Evolutionary conservation across 805 yeast genomes (phyloP).

Genomic region (Jamesozyma lodderae): DNA sequence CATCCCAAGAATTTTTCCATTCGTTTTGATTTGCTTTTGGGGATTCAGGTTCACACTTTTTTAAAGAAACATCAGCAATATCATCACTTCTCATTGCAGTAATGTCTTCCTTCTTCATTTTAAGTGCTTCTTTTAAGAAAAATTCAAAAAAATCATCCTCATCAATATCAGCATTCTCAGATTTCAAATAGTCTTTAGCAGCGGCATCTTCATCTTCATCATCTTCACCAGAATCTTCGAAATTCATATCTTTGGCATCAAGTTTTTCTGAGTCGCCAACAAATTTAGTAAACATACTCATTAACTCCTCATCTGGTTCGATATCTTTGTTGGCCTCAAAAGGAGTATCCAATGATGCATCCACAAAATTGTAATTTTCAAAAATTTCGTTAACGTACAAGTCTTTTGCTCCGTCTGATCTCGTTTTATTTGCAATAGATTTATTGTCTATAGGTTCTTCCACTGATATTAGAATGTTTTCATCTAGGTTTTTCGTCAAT

Average conservation of each 20-base stretch:
- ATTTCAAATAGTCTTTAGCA: constrained; percentile 24
- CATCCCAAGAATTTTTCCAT: too few species aligned
- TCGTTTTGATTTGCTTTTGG: too few species aligned
- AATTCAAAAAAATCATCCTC: constrained; percentile 67
- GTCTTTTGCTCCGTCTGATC: too few species aligned
- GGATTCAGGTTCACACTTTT: too few species aligned
- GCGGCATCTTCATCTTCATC: constrained; percentile 27
- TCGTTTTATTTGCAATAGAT: neutral
- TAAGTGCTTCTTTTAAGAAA: constrained; percentile 46
- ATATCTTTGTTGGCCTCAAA: constrained; percentile 1
- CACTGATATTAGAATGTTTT: neutral
- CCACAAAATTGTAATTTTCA: neutral
- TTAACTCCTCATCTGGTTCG: constrained; percentile 10
- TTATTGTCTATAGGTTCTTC: neutral
- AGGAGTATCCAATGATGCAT: neutral
- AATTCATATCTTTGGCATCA: neutral
- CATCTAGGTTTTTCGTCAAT: constrained; percentile 5
- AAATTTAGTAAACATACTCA: constrained; percentile 7
- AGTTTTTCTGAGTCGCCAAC: constrained; percentile 3
- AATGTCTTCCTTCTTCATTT: constrained; percentile 39
- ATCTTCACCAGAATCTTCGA: constrained; percentile 16
- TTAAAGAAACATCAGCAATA: constrained; percentile 12
- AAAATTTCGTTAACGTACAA: neutral
- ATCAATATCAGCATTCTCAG: constrained; percentile 38
- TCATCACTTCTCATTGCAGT: constrained; percentile 27